Evolutionary conservation across 176 grass and related monocot genomes (phyloP).

Genomic region (Neostapfia colusana): DNA sequence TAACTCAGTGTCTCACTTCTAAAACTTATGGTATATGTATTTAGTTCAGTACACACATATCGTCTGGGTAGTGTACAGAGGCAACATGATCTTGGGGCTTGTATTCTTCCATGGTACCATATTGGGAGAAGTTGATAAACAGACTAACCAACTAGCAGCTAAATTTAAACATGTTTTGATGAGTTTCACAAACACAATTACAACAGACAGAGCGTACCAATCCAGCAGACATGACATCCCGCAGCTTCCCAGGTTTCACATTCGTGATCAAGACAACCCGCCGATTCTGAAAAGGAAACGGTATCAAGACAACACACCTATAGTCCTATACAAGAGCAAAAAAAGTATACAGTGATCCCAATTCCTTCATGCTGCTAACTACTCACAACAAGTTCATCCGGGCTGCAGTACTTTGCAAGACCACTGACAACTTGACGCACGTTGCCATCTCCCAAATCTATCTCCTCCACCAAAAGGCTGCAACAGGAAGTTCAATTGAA

Average conservation of each 20-base stretch:
- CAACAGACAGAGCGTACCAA: conserved; percentile 56
- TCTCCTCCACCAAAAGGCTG: conserved; percentile 97
- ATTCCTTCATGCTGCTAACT: conserved; percentile 38
- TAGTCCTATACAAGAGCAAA: conserved; percentile 9
- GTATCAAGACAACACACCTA: conserved; percentile 20
- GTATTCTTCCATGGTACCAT: background rate
- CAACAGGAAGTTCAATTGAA: background rate
- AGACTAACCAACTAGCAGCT: background rate
- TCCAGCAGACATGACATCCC: conserved; percentile 91
- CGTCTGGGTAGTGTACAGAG: background rate
- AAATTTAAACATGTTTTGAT: conserved; percentile 21
- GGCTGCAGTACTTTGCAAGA: conserved; percentile 90
- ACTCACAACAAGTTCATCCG: conserved; percentile 77
- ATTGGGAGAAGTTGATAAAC: conserved; percentile 12
- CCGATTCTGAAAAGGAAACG: conserved; percentile 71
- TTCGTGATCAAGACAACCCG: conserved; percentile 89
- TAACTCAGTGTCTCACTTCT: background rate
- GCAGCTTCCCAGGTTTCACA: conserved; percentile 96
- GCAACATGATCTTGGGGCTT: background rate
- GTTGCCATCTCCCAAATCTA: conserved; percentile 92
- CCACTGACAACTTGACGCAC: conserved; percentile 91
- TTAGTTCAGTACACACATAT: background rate
- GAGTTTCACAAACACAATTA: conserved; percentile 25
- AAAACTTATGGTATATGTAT: background rate
- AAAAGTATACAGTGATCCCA: conserved; percentile 25